Percentiles rank a stretch among this genome's conserved stretches.
These are phyloP conservation scores for Pelargonium fulgidum DNA, from an alignment of 441 rosid genomes.

Conservation along the genomic window DNA sequence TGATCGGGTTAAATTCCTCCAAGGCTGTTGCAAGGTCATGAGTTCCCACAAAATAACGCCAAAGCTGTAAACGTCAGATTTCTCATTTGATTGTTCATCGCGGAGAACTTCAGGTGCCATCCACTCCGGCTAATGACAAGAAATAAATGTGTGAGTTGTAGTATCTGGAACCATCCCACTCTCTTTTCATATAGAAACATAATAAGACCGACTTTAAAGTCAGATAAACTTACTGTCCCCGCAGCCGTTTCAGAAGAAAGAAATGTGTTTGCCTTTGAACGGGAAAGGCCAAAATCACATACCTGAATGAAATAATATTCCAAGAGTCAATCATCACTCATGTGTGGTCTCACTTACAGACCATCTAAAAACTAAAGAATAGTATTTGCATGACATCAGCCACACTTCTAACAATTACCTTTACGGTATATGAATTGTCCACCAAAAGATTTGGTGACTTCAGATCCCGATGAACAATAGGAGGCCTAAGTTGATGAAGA, in stretches of 20 bases:
- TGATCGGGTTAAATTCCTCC: slow-evolving; percentile 87
- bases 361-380: not conserved
- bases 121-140: slow-evolving; percentile 80
- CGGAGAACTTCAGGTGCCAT: slow-evolving; percentile 99
- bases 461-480: slow-evolving; percentile 94
- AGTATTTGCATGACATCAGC: not conserved
- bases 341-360: not conserved
- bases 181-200: slow-evolving; percentile 16
- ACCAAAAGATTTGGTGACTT: slow-evolving; percentile 97
- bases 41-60: slow-evolving; percentile 98
- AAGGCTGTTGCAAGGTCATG: slow-evolving; percentile 87
- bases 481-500: slow-evolving; percentile 89
- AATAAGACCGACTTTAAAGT: slow-evolving; percentile 9
- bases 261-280: slow-evolving; percentile 86
- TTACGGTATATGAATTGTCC: slow-evolving; percentile 89
- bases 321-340: slow-evolving; percentile 7
- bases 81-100: slow-evolving; percentile 90
- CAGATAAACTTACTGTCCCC: slow-evolving; percentile 79
- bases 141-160: slow-evolving; percentile 18
- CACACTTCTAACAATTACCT: slow-evolving; percentile 40
- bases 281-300: slow-evolving; percentile 98
- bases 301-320: slow-evolving; percentile 42
- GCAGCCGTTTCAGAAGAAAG: slow-evolving; percentile 98
- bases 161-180: slow-evolving; percentile 5
- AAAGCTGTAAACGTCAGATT: slow-evolving; percentile 97